These are phyloP conservation scores for Selaginella tamariscina DNA, from an alignment of 75 land plant species.

Conservation along the genomic window DNA sequence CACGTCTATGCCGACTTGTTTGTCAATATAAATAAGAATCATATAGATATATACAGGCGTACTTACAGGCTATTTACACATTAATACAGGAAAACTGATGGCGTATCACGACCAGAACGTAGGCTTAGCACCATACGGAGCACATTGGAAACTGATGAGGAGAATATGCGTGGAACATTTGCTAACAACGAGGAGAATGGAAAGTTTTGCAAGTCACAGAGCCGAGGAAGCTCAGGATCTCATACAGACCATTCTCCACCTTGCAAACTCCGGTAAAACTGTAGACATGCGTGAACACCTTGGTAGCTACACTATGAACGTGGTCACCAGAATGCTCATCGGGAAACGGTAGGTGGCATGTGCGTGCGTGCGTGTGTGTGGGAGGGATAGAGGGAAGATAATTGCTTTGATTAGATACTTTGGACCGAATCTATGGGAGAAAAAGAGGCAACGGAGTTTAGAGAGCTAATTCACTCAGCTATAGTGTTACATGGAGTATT, in stretches of 20 bases:
- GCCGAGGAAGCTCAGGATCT: conserved; percentile 51
- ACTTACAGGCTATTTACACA: too few relatives aligned
- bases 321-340: conserved; percentile 75
- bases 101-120: conserved; percentile 65
- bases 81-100: conserved; percentile 42
- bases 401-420: too few relatives aligned
- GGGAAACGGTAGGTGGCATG: conserved; percentile 73
- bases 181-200: conserved; percentile 62
- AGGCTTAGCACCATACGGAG: conserved; percentile 71
- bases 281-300: conserved; percentile 30
- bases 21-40: too few relatives aligned
- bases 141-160: conserved; percentile 70
- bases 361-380: too few relatives aligned
- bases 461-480: conserved; percentile 45
- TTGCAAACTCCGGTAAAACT: not conserved
- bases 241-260: conserved; percentile 30
- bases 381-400: too few relatives aligned
- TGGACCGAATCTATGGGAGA: conserved; percentile 38
- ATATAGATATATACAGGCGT: too few relatives aligned
- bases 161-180: conserved; percentile 82
- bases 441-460: conserved; percentile 56
- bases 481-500: conserved; percentile 54
- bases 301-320: conserved; percentile 77
- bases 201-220: conserved; percentile 38
- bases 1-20: too few relatives aligned